A percentile compares a stretch with the other conserved stretches of the same genome.
Evolutionary conservation across 495 filamentous ascomycete species (phyloP).

Genomic region (Pyronema domesticum): DNA sequence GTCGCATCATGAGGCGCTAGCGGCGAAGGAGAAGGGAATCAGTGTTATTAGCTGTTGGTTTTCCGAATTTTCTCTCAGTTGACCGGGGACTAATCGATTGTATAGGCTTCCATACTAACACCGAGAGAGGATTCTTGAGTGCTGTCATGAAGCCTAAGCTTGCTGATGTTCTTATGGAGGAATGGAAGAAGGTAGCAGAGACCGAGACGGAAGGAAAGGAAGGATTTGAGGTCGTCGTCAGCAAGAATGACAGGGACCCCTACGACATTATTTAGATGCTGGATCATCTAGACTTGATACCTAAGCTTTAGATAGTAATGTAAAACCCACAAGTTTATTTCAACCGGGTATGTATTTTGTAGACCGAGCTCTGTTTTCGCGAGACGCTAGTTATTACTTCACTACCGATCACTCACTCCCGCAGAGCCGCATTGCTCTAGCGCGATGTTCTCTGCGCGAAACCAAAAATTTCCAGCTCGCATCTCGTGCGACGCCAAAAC

Average conservation of each 20-base stretch:
- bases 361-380: not conserved
- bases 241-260: constrained; percentile 62
- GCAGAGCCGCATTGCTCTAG: not conserved
- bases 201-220: constrained; percentile 26
- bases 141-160: constrained; percentile 51
- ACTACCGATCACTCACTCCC: not conserved
- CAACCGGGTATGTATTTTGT: no score
- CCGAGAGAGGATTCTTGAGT: constrained; percentile 62
- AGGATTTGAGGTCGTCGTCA: constrained; percentile 47
- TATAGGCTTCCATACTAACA: constrained; percentile 71
- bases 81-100: not conserved
- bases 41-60: constrained; percentile 44
- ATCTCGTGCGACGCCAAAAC: not conserved
- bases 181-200: constrained; percentile 33
- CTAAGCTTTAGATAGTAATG: no score
- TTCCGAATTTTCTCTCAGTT: not conserved
- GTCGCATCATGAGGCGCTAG: constrained; percentile 76
- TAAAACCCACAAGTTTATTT: no score
- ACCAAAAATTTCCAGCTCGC: not conserved
- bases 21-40: constrained; percentile 72
- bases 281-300: not conserved
- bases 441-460: not conserved
- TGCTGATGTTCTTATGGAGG: constrained; percentile 34
- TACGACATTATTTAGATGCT: constrained; percentile 40
- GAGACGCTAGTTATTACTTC: not conserved